Evolutionary conservation across 2,329 filamentous ascomycete genomes (phyloP).

Genomic region (Pyricularia sp.): DNA sequence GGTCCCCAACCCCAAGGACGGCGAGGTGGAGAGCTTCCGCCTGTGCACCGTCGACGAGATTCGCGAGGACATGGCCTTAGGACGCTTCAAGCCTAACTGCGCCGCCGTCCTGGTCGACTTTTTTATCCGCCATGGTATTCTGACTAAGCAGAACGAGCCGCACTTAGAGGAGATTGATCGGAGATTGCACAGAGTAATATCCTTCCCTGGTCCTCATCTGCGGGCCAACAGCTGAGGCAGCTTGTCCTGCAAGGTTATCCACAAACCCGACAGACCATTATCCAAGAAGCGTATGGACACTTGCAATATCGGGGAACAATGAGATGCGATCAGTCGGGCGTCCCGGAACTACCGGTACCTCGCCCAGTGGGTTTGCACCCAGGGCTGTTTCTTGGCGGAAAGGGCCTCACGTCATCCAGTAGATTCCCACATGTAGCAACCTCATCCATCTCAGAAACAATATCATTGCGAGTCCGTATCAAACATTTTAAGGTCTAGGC

Average conservation of each 20-base stretch:
- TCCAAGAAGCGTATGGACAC: neutral
- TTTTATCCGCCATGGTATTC: conserved; percentile 73
- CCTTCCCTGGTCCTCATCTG: conserved; percentile 64
- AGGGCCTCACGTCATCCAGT: neutral
- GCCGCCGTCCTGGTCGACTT: conserved; percentile 80
- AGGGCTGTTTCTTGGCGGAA: neutral
- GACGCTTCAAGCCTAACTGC: conserved; percentile 90
- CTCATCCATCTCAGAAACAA: neutral
- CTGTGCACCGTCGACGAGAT: conserved; percentile 67
- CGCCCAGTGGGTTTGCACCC: neutral
- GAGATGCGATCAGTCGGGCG: neutral
- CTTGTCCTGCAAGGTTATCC: neutral
- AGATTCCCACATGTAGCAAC: neutral
- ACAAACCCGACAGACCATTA: neutral
- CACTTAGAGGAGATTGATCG: conserved; percentile 67
- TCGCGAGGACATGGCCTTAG: conserved; percentile 55
- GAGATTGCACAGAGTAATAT: conserved; percentile 68
- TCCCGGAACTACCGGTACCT: neutral
- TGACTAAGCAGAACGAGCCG: conserved; percentile 71
- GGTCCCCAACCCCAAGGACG: conserved; percentile 68
- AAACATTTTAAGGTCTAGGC: neutral
- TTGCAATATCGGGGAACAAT: neutral
- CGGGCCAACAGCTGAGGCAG: conserved; percentile 9
- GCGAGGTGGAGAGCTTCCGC: conserved; percentile 80
- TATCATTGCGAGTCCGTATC: neutral